Evolutionary conservation across 768 basidiomycete species (phyloP).

Genomic region (Lepiota brunneoincarnata): DNA sequence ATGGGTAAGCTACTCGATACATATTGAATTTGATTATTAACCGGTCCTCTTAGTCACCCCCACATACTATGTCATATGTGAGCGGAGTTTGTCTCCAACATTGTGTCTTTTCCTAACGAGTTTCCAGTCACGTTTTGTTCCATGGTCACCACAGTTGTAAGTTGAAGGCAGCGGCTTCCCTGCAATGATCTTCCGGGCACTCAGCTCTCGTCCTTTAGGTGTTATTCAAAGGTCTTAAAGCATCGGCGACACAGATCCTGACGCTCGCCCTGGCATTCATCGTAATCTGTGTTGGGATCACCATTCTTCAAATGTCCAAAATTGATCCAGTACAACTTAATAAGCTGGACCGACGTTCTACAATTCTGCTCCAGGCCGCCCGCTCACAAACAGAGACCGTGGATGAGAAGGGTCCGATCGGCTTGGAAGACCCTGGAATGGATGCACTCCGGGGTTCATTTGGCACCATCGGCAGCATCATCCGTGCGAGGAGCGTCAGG

Average conservation of each 20-base stretch:
- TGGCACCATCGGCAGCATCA: conserved; percentile 88
- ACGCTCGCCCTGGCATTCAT: conserved; percentile 93
- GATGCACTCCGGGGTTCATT: conserved; percentile 90
- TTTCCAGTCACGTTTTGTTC: conserved; percentile 75
- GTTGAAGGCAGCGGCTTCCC: conserved; percentile 18
- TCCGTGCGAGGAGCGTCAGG: conserved; percentile 60
- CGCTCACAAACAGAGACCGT: conserved; percentile 62
- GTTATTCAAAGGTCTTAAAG: conserved; percentile 86
- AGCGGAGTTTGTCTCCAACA: conserved; percentile 21
- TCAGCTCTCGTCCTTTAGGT: conserved; percentile 41
- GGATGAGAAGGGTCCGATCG: conserved; percentile 66
- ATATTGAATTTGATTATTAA: conserved; percentile 3
- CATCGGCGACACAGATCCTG: conserved; percentile 74
- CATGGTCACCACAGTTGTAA: conserved; percentile 77
- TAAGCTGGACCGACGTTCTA: conserved; percentile 85
- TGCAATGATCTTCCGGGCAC: not conserved
- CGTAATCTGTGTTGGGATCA: conserved; percentile 89
- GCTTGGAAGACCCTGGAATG: conserved; percentile 87
- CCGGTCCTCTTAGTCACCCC: conserved; percentile 63
- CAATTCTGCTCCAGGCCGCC: conserved; percentile 87
- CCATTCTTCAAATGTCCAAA: conserved; percentile 93
- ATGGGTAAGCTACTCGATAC: conserved; percentile 49
- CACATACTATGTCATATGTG: conserved; percentile 84
- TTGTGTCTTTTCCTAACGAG: conserved; percentile 13
- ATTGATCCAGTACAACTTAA: conserved; percentile 81